Evolutionary conservation across 768 basidiomycete species (phyloP).

Genomic region (Rhodotorula graminis): DNA sequence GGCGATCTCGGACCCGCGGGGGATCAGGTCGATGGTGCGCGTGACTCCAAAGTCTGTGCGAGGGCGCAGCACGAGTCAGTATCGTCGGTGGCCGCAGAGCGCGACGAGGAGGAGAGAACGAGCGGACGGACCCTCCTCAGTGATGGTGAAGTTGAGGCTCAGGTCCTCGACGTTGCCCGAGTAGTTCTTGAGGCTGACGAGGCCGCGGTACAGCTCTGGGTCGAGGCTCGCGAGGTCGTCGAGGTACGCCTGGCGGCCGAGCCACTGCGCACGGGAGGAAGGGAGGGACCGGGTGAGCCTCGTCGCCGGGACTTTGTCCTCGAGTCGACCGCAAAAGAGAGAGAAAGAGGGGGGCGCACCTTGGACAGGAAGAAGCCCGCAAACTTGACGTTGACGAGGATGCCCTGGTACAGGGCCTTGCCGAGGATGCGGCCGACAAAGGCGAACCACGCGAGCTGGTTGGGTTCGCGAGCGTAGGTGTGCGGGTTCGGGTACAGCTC

Average conservation of each 20-base stretch:
- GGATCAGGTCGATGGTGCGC: slow-evolving; percentile 69
- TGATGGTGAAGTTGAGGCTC: slow-evolving; percentile 81
- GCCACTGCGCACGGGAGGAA: slow-evolving; percentile 60
- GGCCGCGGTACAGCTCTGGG: slow-evolving; percentile 82
- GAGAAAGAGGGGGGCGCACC: slow-evolving; percentile 47
- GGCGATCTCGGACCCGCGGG: slow-evolving; percentile 70
- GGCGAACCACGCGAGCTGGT: slow-evolving; percentile 77
- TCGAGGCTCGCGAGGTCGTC: slow-evolving; percentile 91
- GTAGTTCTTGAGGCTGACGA: slow-evolving; percentile 90
- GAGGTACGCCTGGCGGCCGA: slow-evolving; percentile 82
- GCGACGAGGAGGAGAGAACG: background rate
- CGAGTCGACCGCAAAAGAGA: background rate
- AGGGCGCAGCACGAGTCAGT: background rate
- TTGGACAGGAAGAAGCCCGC: slow-evolving; percentile 92
- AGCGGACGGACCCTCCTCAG: slow-evolving; percentile 64
- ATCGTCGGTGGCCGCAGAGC: too few relatives aligned
- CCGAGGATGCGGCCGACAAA: slow-evolving; percentile 91
- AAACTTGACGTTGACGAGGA: slow-evolving; percentile 88
- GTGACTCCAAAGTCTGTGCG: slow-evolving; percentile 72
- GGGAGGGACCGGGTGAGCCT: background rate
- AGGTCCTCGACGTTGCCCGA: slow-evolving; percentile 79
- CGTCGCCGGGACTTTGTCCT: background rate
- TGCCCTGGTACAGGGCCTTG: slow-evolving; percentile 94
- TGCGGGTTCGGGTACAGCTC: slow-evolving; percentile 95
- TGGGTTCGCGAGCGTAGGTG: slow-evolving; percentile 79